Base-by-base conservation (phyloP, 345 rosid species). In the Clarkia xantiana region DNA sequence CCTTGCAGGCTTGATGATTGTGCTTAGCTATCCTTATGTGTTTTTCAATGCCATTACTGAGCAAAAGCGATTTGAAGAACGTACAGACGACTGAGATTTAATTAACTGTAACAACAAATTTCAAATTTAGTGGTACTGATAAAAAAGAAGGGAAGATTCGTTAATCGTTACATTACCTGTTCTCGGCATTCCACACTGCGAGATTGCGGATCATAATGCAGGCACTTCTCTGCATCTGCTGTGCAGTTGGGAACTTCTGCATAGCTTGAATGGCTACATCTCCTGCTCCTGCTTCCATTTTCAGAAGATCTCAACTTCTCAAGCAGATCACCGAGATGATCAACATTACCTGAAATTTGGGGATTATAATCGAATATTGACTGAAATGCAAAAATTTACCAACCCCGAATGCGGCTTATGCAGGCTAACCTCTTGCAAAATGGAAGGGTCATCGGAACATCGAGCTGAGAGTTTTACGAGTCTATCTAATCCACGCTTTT, bases 161-260 rank as follows among this genome's bases (percentile, higher is more conserved):
- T n/a, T n/a, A n/a, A n/a, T n/a, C n/a, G n/a, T n/a, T n/a, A n/a
- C n/a, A 67, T 67, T 61, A 71, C 98, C 94, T 84, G 77, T 81
- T 91, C 64, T 81, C 96, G 12, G 78, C 75, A 70, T 78, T 86
- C 63, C 98, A 68, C 13, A 55, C 96, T 45, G 65, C 90, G 52
- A 91, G 83, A 73, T 91, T 91, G 17, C 96, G 79, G 62, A 86
- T 75, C 98, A 86, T 84, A 56, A 79, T 72, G 73, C 96, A 91
- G 44, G 83, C 72, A 53, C 68, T 81, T 66, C 67, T 71, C 69
- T 79, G 98, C 76, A 86, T 60, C 55, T 62, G 96, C 14, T 53
- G 82, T 17, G 81, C 77, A 54, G 55, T 46, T 44, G 96, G 90
- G 59, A 86, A 86, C 60, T 69, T 76, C 69, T 75, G 70, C 98